Evolutionary conservation across 257 asterid genomes (phyloP), one percentile per base, ranked within the genome.

Genomic region (Capsicum chinense): DNA sequence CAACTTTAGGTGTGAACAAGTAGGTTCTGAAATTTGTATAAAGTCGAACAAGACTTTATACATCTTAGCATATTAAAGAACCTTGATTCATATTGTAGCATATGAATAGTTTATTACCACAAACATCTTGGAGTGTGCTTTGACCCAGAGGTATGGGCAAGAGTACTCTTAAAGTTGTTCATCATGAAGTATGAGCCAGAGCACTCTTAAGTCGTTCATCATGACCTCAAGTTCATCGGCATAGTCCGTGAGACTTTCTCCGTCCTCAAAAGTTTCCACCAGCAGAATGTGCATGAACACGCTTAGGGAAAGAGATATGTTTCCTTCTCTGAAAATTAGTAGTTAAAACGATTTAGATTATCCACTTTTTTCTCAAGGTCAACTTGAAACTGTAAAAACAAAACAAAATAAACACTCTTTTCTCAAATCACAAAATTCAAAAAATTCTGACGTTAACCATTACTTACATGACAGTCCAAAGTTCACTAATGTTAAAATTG

Each of bases 331-430:
- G 95, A 63, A 93, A 94, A 87, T 94, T 94, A 83, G 33, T 93
- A 92, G 83, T 86, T 92, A 87, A 94, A 94, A 83, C 97, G 96
- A 88, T 95, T 94, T 89, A 94, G 87, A 85, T 94, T 92, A 66
- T 96, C 93, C 86, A 95, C 98, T 89, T 93, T 97, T 26, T 95
- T 91, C 54, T 96, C 93, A 86, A 93, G 96, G 85, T 93, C 98
- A 35, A 94, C 97, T 93, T 94, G 96, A 71, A 93, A 91, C 96
- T 26, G 33, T 26, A 26, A 26, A 26, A 26, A 26, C 33, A 26
- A 26, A 26, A 26, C 33, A 26, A 26, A 26, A 26, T 26, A 26
- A 26, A 26, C 33, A 26, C 33, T 26, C 33, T 26, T 26, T 26
- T 26, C 33, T 26, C 33, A 26, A 26, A 26, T 26, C 33, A 26